Evolutionary conservation across 768 basidiomycete genomes (phyloP).

Genomic region (Pleurotus djamor): DNA sequence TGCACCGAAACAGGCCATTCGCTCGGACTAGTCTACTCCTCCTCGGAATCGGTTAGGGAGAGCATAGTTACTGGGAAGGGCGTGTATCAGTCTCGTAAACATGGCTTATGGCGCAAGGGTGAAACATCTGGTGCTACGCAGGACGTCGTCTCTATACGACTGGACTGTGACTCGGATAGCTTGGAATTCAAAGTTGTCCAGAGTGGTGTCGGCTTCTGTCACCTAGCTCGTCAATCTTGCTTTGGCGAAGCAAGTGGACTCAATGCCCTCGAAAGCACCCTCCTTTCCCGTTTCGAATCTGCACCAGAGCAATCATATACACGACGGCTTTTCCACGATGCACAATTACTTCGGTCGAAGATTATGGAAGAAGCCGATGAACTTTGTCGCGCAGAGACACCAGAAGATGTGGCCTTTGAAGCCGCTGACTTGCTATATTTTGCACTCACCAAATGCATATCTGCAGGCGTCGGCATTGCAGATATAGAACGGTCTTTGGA

Average conservation of each 20-base stretch:
- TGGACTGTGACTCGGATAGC: conserved; percentile 93
- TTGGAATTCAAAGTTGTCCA: conserved; percentile 90
- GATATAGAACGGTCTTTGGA: conserved; percentile 88
- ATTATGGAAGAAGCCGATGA: conserved; percentile 99
- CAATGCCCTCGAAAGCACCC: conserved; percentile 75
- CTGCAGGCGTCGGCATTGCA: conserved; percentile 74
- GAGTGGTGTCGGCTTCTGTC: conserved; percentile 92
- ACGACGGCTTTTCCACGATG: conserved; percentile 77
- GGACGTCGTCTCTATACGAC: conserved; percentile 74
- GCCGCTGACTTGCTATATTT: conserved; percentile 96
- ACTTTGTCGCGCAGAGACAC: conserved; percentile 77
- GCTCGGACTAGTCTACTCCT: conserved; percentile 96
- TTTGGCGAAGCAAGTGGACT: conserved; percentile 85
- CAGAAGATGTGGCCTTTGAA: conserved; percentile 89
- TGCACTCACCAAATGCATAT: conserved; percentile 79
- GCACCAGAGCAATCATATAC: conserved; percentile 96
- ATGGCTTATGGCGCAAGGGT: conserved; percentile 96
- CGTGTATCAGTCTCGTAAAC: conserved; percentile 94
- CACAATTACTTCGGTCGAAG: conserved; percentile 83
- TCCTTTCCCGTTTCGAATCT: conserved; percentile 64
- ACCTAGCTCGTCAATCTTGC: conserved; percentile 83
- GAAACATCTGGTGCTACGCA: conserved; percentile 96
- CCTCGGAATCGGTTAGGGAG: conserved; percentile 78
- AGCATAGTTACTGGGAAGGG: conserved; percentile 88
- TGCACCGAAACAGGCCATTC: conserved; percentile 75